Percentiles rank a stretch among this genome's conserved stretches.
phyloP scores from a whole-genome alignment of 2,329 filamentous ascomycete genomes.

The Zymoseptoria crescenta region DNA sequence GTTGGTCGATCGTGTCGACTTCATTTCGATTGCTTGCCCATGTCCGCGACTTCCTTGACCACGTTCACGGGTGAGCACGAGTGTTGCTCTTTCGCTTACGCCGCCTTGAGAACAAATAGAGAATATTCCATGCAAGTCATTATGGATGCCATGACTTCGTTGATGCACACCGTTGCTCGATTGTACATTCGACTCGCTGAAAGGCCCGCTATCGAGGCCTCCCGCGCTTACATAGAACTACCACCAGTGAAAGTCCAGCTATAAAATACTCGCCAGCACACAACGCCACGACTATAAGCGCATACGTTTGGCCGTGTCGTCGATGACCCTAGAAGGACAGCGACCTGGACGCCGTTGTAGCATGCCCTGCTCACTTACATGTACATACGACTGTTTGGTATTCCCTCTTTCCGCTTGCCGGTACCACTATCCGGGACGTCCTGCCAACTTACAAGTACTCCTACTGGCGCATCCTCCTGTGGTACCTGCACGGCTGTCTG shows the following conservation, averaged over 20 bases:
- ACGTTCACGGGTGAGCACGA: neutral
- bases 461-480: no score
- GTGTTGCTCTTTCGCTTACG: neutral
- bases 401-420: no score
- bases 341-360: no score
- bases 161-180: neutral
- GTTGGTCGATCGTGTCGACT: neutral
- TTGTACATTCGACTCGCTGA: neutral
- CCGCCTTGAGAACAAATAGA: neutral
- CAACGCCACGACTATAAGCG: neutral
- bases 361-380: no score
- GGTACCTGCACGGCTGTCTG: no score
- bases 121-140: neutral
- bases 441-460: no score
- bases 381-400: no score
- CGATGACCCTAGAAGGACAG: no score
- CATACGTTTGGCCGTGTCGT: neutral
- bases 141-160: neutral
- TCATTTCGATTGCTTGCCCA: neutral
- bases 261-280: conserved; percentile 1
- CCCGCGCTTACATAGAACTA: neutral
- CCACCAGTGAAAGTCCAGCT: conserved; percentile 1
- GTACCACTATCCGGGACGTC: no score
- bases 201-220: neutral
- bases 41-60: neutral